These are phyloP conservation scores for Pseudogymnoascus sp. DNA, from an alignment of 2,329 filamentous ascomycete species.

Conservation along the genomic window DNA sequence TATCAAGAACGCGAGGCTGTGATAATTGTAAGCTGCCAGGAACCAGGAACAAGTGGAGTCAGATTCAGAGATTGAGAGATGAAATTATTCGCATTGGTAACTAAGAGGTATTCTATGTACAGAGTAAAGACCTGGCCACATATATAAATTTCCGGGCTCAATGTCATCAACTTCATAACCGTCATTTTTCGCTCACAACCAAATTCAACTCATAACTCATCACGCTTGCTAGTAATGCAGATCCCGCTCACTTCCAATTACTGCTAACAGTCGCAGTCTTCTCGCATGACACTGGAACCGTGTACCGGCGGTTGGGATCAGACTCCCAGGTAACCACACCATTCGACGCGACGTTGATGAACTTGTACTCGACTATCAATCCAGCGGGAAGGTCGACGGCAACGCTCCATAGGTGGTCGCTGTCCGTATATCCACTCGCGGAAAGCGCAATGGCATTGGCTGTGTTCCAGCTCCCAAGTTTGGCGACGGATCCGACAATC, in stretches of 20 bases:
- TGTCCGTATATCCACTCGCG: constrained; percentile 48
- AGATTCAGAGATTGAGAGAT: neutral
- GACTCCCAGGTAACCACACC: constrained; percentile 54
- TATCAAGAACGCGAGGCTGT: neutral
- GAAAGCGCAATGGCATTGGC: constrained; percentile 45
- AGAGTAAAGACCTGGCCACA: neutral
- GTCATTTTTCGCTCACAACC: neutral
- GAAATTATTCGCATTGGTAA: neutral
- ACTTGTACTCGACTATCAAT: constrained; percentile 56
- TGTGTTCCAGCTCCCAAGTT: constrained; percentile 56
- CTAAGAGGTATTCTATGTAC: neutral
- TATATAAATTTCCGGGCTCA: neutral
- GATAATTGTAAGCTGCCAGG: neutral
- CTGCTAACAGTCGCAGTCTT: constrained; percentile 15
- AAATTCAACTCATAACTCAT: neutral
- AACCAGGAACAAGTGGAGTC: neutral
- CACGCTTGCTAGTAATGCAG: neutral
- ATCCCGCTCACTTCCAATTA: constrained; percentile 14
- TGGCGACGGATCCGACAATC: constrained; percentile 48
- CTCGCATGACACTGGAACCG: constrained; percentile 14
- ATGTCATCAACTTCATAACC: neutral
- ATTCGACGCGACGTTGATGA: constrained; percentile 47
- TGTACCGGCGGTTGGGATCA: constrained; percentile 26
- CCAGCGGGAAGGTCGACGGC: constrained; percentile 48
- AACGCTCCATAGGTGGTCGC: constrained; percentile 52